Evolutionary conservation across 257 asterid genomes (phyloP).

Genomic region (Nicotiana undulata): DNA sequence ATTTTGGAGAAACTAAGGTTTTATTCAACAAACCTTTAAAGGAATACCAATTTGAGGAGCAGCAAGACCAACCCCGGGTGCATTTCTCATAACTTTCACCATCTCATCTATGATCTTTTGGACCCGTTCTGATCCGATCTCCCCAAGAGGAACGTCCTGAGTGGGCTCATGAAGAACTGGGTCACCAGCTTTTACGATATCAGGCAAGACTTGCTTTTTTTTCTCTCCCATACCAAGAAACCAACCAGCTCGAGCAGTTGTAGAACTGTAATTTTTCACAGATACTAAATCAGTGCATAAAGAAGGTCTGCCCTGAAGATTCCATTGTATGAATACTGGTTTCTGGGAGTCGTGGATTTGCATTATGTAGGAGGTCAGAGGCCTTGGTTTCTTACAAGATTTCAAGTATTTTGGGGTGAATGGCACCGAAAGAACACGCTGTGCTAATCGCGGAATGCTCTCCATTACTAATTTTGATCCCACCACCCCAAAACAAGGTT

Average conservation of each 20-base stretch:
- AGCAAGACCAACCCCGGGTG: constrained; percentile 98
- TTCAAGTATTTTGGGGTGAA: constrained; percentile 22
- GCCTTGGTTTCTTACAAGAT: constrained; percentile 18
- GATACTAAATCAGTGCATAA: not conserved
- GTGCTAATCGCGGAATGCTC: constrained; percentile 40
- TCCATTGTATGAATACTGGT: constrained; percentile 7
- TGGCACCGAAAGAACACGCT: constrained; percentile 31
- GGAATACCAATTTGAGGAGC: constrained; percentile 98
- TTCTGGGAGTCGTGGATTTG: not conserved
- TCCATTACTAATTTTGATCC: constrained; percentile 28
- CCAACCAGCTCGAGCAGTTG: constrained; percentile 67
- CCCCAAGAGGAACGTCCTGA: constrained; percentile 51
- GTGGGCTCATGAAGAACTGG: constrained; percentile 93
- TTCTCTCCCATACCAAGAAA: constrained; percentile 52
- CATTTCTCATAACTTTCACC: constrained; percentile 71
- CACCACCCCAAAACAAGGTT: not conserved
- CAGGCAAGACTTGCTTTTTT: constrained; percentile 46
- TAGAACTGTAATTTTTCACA: constrained; percentile 21
- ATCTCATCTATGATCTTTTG: constrained; percentile 82
- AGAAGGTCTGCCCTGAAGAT: constrained; percentile 19
- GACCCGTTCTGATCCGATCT: constrained; percentile 68
- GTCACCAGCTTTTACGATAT: constrained; percentile 87
- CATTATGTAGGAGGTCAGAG: constrained; percentile 22
- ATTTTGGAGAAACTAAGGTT: not conserved
- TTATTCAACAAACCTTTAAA: constrained; percentile 42